Base-by-base conservation (phyloP, 306 rosid species). In the Cucurbita ficifolia region DNA sequence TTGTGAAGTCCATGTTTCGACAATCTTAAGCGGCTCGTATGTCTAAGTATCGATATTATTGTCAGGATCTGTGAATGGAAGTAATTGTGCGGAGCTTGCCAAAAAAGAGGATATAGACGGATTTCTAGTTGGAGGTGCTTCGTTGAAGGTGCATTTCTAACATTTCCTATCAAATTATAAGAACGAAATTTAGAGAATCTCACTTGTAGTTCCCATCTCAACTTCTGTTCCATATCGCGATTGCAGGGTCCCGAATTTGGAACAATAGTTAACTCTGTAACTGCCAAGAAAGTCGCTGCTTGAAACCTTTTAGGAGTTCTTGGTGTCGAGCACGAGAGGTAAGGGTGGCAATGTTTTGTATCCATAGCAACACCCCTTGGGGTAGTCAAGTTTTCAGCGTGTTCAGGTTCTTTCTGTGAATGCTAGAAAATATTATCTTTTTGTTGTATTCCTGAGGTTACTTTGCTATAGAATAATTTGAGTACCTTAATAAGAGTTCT, bases 121-220 rank as follows among this genome's bases (percentile, higher is more conserved):
- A 73, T 95, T 95, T 82, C 92, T 95, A 3, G 99, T 95, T 11
- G 99, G 99, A 42, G 99, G 99, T 71, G 97, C 99, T 81, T 95
- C 99, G 39, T 73, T 95, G 43, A 95, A 95, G 99, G 99, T 89
- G 85, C 70, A 38, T 18, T 58, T 9, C 62, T 16, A n/a, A 69
- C 8, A 1, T 69, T 16, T 48, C 1, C 43, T 46, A 24, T 70
- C 8, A 33, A 70, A 70, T 19, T 4, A 45, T 29, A 21, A 29
- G 11, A 48, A 68, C 19, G 21, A 42, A 43, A 7, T 62, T 46
- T 68, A 29, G 56, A 45, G n/a, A 29, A 46, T 68, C 36, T 13
- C 19, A 16, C 69, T 14, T 1, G 12, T 14, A 35, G 48, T 48
- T 70, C 12, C 38, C 21, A 70, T 70, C 74, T 49, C 24, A 48